Evolutionary conservation across 345 rosid species (phyloP), one percentile per base, ranked within the genome.

Genomic region (Aquilaria malaccensis): DNA sequence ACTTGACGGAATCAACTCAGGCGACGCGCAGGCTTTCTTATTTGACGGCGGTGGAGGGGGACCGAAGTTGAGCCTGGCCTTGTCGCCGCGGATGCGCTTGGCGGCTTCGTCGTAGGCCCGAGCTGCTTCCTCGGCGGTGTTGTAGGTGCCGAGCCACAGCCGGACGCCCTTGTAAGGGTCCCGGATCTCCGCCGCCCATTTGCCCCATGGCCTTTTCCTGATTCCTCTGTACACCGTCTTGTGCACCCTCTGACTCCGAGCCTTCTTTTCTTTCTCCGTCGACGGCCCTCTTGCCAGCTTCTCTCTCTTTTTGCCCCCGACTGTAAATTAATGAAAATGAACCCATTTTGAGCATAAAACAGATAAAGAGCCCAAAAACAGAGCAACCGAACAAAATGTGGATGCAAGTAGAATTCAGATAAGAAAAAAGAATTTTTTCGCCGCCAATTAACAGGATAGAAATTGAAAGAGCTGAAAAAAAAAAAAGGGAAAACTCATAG

Each of bases 171-270:
- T 83, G 51, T 57, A 60, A 0, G 85, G 88, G 60, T 83, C 88
- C 50, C 88, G 62, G 15, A 83, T 83, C 73, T 83, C 85, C 1
- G 85, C 83, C 0, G 88, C 88, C 88, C 85, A 83, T 67, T 83
- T 83, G 5, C 88, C 88, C 88, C 85, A 80, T 5, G 88, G 80
- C 74, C 88, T 70, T 62, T 68, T 83, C 72, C 88, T 72, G 58
- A 83, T 80, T 66, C 88, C 88, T 63, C 88, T 66, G 79, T 78
- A 83, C 65, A 72, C 62, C 66, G 69, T 83, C 79, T 83, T 83
- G 31, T 53, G 5, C 43, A 22, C 22, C 22, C 22, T 22, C 22
- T 22, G 22, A 22, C 7, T 37, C 43, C 2, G 43, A 37, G 43
- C 72, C 59, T n/a, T 33, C 43, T 1, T 64, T 54, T 54, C 47